Evolutionary conservation across 2,329 filamentous ascomycete genomes (phyloP), one percentile per base, ranked within the genome.

Genomic region (Hypoxylon sp.): DNA sequence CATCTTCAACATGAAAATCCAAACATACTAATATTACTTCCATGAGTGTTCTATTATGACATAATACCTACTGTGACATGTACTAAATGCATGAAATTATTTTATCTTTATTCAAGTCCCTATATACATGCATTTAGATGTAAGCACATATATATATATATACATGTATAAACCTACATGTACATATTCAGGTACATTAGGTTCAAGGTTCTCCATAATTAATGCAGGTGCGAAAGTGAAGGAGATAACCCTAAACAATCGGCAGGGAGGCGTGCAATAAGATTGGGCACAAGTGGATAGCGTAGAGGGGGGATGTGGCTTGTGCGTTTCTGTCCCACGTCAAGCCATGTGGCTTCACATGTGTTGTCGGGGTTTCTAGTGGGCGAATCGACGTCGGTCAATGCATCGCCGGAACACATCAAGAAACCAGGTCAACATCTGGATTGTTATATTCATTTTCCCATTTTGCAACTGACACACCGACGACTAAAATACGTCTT

Each of bases 291-390:
- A 50, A 19, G 45, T 50, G 21, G 6, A 9, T 53, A 30, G 51
- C 9, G 46, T 28, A 53, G 51, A 36, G 28, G 51, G 30, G 62
- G 50, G 43, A 43, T 55, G 64, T 67, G 64, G 64, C 63, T 60
- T 60, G 36, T 57, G 38, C 25, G 34, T 5, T 34, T 19, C 25
- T 41, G 38, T 45, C 46, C 50, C 43, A 43, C 11, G 49, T 17
- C n/a, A 60, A 62, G 57, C 59, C 63, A 67, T 69, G 60, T 69
- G 67, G 67, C 67, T 69, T 64, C 52, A 60, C 63, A 64, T 67
- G 60, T 61, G 52, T 69, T 59, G 49, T 65, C 46, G 43, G 57
- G 57, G 25, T 56, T 53, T 53, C 38, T 21, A 48, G n/a, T 14
- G 28, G 50, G 36, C 46, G 11, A 51, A 25, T 38, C 43, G 48